Base-by-base conservation (phyloP, 345 rosid species). In the Stellera chamaejasme region DNA sequence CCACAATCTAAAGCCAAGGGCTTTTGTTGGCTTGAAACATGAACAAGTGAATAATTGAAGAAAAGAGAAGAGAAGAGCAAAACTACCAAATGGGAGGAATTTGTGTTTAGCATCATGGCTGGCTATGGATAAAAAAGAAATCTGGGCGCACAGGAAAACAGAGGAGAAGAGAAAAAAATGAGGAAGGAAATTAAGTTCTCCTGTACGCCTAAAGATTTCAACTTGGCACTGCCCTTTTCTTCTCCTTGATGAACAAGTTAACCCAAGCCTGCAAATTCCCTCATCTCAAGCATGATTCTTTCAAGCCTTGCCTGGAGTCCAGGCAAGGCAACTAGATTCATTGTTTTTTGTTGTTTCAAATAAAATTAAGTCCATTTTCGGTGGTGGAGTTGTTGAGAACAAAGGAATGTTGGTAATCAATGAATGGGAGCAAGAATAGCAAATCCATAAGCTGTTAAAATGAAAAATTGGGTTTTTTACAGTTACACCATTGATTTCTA, bases 1-100 rank as follows among this genome's bases (percentile, higher is more conserved):
- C 95, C 92, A 19, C 96, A 87, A 56, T 60, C 61, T 52, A 93
- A 52, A 14, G 62, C 43, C n/a, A 77, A 54, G 43, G 59, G 26
- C 52, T 67, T 59, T 58, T 19, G 56, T 45, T 49, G 57, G 28
- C 62, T 67, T 19, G 66, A 57, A 26, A 64, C 72, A 50, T 53
- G 51, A 66, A 65, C 32, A 52, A 51, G 48, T 50, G 3, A 56
- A 19, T 0, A 48, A 63, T 49, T 45, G 45, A 64, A 36, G 55
- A 72, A 44, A 60, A 66, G 32, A 56, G 43, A 72, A 52, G 39
- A 32, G 39, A 32, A 32, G 39, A 72, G 53, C 60, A 57, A 75
- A 43, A 63, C 62, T 23, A 76, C 13, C 42, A 66, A 67, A 48
- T 48, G 59, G 52, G 75, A 44, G 10, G 57, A 44, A 28, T 32